These are phyloP conservation scores for Colletotrichum siamense DNA, from an alignment of 2,329 filamentous ascomycete species.

Conservation along the genomic window DNA sequence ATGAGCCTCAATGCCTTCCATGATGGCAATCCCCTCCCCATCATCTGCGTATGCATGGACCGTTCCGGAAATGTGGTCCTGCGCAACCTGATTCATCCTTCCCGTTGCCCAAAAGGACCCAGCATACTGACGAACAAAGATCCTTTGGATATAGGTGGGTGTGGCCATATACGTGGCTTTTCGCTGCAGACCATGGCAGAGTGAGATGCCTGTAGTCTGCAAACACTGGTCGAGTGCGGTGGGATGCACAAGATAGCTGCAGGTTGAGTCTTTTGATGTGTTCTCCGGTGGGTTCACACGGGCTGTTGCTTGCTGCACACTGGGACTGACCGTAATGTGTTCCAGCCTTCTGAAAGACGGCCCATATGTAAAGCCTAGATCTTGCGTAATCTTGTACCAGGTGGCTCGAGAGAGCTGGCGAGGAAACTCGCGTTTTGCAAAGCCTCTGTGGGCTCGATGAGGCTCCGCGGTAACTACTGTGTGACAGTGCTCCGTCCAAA, in stretches of 20 bases:
- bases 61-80: neutral
- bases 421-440: neutral
- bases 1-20: neutral
- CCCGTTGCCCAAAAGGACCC: neutral
- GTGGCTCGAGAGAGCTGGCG: neutral
- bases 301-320: conserved; percentile 25
- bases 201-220: conserved; percentile 31
- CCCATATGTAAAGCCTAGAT: conserved; percentile 34
- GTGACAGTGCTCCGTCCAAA: conserved; percentile 32
- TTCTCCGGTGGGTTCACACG: neutral
- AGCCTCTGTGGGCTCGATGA: conserved; percentile 19
- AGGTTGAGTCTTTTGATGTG: conserved; percentile 27
- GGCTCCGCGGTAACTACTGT: conserved; percentile 24
- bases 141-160: neutral
- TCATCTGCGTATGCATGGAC: neutral
- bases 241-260: conserved; percentile 41
- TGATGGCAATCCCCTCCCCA: neutral
- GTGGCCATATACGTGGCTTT: neutral
- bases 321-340: conserved; percentile 23
- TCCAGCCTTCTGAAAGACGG: conserved; percentile 33
- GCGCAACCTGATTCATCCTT: neutral
- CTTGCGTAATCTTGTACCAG: conserved; percentile 30
- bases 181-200: neutral
- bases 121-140: neutral
- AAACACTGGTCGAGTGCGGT: conserved; percentile 40